Conservation (phyloP, 495 filamentous ascomycete genomes). For the Tuber aestivum region DNA sequence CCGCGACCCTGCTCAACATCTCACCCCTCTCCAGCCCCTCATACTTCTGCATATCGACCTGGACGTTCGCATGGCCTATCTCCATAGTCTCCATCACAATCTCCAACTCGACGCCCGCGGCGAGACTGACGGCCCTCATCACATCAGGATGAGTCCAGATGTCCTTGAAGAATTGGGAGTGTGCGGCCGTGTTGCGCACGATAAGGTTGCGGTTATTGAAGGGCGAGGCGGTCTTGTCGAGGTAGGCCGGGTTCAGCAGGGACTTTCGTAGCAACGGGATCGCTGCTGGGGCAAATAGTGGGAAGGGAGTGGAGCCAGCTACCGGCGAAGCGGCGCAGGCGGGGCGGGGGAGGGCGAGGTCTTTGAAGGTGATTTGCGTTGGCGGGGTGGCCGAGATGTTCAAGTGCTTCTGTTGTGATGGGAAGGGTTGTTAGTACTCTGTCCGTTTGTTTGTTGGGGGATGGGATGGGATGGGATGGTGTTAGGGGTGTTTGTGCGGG, state of each 20-base stretch:
- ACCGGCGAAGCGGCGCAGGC: slow-evolving; percentile 13
- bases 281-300: slow-evolving; percentile 9
- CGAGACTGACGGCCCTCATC: slow-evolving; percentile 39
- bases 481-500: neutral
- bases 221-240: slow-evolving; percentile 15
- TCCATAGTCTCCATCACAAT: slow-evolving; percentile 43
- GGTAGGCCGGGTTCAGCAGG: slow-evolving; percentile 16
- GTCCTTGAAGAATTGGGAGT: slow-evolving; percentile 41
- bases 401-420: slow-evolving; percentile 6
- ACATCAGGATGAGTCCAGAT: slow-evolving; percentile 44
- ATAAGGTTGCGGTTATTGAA: slow-evolving; percentile 38
- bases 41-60: slow-evolving; percentile 32
- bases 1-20: slow-evolving; percentile 29
- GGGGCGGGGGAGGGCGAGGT: slow-evolving; percentile 11
- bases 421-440: neutral
- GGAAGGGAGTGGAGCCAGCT: slow-evolving; percentile 18
- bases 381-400: neutral
- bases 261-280: slow-evolving; percentile 25
- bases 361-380: slow-evolving; percentile 13
- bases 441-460: neutral
- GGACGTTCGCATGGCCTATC: slow-evolving; percentile 45
- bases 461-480: neutral
- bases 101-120: slow-evolving; percentile 39
- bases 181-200: slow-evolving; percentile 39
- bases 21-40: slow-evolving; percentile 22